Evolutionary conservation across 2,329 filamentous ascomycete species (phyloP), one percentile per base, ranked within the genome.

Genomic region (Stromatinia cepivora): DNA sequence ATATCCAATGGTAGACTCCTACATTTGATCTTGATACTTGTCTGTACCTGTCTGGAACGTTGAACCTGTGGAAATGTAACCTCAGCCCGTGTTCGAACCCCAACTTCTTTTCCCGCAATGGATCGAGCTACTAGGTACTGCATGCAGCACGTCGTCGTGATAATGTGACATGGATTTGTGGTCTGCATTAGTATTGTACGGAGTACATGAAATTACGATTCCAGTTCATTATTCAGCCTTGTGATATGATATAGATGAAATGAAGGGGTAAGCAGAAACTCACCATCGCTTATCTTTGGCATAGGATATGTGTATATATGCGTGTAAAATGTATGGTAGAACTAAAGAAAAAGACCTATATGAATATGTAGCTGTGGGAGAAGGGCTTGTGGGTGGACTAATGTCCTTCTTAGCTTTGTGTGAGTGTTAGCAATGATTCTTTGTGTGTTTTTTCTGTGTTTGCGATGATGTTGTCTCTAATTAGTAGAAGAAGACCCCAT

Each of bases 151-250:
- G 45, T 31, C 13, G 59, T 62, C 45, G 59, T 62, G 31, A 50
- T 50, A 62, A 62, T 62, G 59, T 62, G 31, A 62, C 59, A 62
- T 62, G 45, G 42, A 62, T 34, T 62, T 36, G 58, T 6, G 34
- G 42, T n/a, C 11, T 62, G 58, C 58, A 62, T 62, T 62, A 62
- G 58, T 25, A 62, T 28, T 62, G 39, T 42, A 42, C 39, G 39
- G 15, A 42, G 3, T 45, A 22, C 25, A 5, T 22, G 25, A 46
- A 46, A 46, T 46, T 31, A 22, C 22, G 20, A 62, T 36, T 50
- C 36, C 13, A 39, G 45, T 42, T 31, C n/a, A 25, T 34, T 17
- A 50, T 36, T 48, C 45, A 62, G 59, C 59, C 45, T 50, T 50
- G 59, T 48, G 42, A 36, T 31, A 25, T 59, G 36, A 39, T 31